Evolutionary conservation across 805 yeast genomes (phyloP), one percentile per base, ranked within the genome.

Genomic region (Candida koratica): DNA sequence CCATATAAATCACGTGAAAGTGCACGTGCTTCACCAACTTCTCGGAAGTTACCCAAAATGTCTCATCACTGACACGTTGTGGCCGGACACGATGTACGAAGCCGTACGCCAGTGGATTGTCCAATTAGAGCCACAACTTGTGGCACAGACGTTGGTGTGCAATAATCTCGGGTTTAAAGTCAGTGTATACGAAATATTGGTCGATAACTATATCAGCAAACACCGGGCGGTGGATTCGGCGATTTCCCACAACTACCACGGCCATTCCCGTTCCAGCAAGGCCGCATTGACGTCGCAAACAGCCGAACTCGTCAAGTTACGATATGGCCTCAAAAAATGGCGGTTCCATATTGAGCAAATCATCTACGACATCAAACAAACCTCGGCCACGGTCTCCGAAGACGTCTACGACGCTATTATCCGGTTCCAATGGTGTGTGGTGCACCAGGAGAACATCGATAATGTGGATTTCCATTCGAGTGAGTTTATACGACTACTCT

Each of bases 301-400:
- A n/a, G 50, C 64, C 3, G 61, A 59, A 10, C 58, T 70, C 30
- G 53, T 58, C 13, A 57, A 60, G 23, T 36, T 78, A 0, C 58
- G 60, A 5, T 66, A 60, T 15, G 64, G 76, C 37, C 51, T 81
- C 4, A 48, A 54, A 2, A 61, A 67, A 28, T 82, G 89, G 89
- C 39, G 53, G 16, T 7, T 11, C 5, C 38, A 36, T 29, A 34
- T 44, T 16, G 42, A 44, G 11, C 25, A 15, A 12, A 24, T 36
- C 5, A 14, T 41, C 9, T 37, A 22, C 15, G 1, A 22, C 3
- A 15, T 40, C 8, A 13, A n/a, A 5, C 29, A 18, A 11, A 16
- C 24, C 26, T 7, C 16, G 8, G 5, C 18, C 17, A 5, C 7
- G 13, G 19, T 23, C 5, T 15, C 16, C 10, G 8, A 10, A 16